phyloP scores from a whole-genome alignment of 352 stramenopile species.

The Phytophthora idaei region DNA sequence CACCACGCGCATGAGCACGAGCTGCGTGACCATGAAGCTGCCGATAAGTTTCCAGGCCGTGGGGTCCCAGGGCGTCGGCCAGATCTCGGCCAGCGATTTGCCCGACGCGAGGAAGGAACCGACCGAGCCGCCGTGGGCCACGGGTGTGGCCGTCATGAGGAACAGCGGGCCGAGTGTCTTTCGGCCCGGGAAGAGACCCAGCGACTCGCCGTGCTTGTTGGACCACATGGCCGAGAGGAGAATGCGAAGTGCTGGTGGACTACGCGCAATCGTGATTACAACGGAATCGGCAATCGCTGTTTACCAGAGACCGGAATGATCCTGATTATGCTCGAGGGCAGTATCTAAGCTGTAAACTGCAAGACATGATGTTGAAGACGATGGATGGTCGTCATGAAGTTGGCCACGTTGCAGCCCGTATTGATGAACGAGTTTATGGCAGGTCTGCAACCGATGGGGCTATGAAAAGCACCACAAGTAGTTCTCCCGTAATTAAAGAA shows the following conservation, averaged over 20 bases:
- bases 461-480: conserved; percentile 1
- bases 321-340: background rate
- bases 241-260: conserved; percentile 25
- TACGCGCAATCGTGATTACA: conserved; percentile 22
- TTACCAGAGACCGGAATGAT: conserved; percentile 15
- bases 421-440: background rate
- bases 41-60: conserved; percentile 91
- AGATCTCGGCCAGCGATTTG: conserved; percentile 75
- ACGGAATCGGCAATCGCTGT: conserved; percentile 20
- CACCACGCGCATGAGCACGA: conserved; percentile 90
- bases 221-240: conserved; percentile 57
- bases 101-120: conserved; percentile 39
- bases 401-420: background rate
- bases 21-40: conserved; percentile 87
- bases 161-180: conserved; percentile 86
- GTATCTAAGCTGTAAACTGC: background rate
- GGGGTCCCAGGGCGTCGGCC: conserved; percentile 83
- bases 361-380: background rate
- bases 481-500: background rate
- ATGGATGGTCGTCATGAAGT: background rate
- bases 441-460: background rate
- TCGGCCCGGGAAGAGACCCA: conserved; percentile 80
- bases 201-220: conserved; percentile 68
- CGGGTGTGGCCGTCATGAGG: conserved; percentile 87
- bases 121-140: conserved; percentile 55